Evolutionary conservation across 2,329 filamentous ascomycete genomes (phyloP).

Genomic region (Diaporthe sp.): DNA sequence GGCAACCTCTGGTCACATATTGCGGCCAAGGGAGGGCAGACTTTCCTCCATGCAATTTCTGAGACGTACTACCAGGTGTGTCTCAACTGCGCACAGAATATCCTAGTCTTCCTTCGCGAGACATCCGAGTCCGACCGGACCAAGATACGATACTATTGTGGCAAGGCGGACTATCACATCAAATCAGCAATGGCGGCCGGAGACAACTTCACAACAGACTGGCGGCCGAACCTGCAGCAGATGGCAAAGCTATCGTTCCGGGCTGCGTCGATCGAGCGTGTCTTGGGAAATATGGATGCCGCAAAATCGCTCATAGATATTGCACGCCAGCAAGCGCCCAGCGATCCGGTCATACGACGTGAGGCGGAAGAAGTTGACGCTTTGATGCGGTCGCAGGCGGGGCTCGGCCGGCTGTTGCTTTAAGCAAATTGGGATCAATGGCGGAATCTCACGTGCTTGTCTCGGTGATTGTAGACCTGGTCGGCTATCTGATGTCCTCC

Average conservation of each 20-base stretch:
- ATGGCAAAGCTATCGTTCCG: conserved; percentile 26
- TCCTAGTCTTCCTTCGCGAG: background rate
- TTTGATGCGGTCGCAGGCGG: conserved; percentile 3
- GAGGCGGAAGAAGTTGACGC: conserved; percentile 20
- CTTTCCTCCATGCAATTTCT: background rate
- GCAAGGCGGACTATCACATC: background rate
- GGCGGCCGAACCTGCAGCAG: conserved; percentile 20
- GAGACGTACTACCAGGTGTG: conserved; percentile 23
- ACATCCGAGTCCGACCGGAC: background rate
- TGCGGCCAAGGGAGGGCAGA: background rate
- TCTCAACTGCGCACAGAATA: conserved; percentile 18
- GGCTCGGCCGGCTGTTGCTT: conserved; percentile 22
- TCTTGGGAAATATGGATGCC: background rate
- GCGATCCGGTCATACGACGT: conserved; percentile 1
- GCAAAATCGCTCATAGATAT: background rate
- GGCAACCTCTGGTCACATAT: conserved; percentile 13
- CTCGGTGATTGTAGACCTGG: background rate
- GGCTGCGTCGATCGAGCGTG: conserved; percentile 14
- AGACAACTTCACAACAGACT: background rate
- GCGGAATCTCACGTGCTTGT: background rate
- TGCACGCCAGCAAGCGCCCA: conserved; percentile 1
- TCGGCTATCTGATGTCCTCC: background rate
- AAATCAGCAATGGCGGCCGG: background rate
- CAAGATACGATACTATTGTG: background rate
- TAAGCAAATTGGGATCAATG: background rate